Evolutionary conservation across 495 filamentous ascomycete genomes (phyloP), one percentile per base, ranked within the genome.

Genomic region (Daldinia concentrica): DNA sequence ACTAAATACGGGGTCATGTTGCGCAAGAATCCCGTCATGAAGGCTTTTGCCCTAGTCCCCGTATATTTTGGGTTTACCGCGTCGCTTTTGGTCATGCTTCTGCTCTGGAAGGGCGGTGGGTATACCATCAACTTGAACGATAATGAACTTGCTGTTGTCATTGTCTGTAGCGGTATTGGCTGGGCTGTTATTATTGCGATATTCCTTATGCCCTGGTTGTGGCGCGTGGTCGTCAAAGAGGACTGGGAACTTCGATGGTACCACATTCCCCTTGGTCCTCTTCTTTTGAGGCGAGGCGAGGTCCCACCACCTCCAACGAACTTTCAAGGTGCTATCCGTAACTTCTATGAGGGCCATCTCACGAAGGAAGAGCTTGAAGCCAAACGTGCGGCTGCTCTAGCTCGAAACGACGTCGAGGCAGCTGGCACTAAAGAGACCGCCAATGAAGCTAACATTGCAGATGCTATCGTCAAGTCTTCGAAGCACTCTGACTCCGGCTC

Each of bases 191-290:
- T 92, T 50, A 73, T 83, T 29, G 76, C 80, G 71, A 69, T 85
- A 69, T 91, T 91, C 80, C 85, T 91, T 79, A 69, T 89, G 30
- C 89, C 89, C 4, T 92, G 85, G 77, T 77, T 91, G 72, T 80
- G 89, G 74, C 87, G 88, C 60, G 82, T 85, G 50, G 80, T 91
- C 34, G 76, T 88, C 69, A 75, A 78, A 29, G 76, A 87, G 4
- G 89, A 91, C 75, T 79, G 83, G 78, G 81, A 85, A 34, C 69
- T 91, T 34, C 83, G 79, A 17, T 86, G 86, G 80, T 89, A 83
- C 57, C 84, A 91, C 67, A 74, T 91, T 29, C 79, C 83, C 34
- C 69, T 84, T 1, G 90, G 90, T 0, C 90, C 87, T 7, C 62
- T 87, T 4, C 80, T 91, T 7, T 77, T 85, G 68, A 78, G 77